phyloP scores from a whole-genome alignment of 2,329 filamentous ascomycete genomes.

The Lecanoromycetidae sp. region DNA sequence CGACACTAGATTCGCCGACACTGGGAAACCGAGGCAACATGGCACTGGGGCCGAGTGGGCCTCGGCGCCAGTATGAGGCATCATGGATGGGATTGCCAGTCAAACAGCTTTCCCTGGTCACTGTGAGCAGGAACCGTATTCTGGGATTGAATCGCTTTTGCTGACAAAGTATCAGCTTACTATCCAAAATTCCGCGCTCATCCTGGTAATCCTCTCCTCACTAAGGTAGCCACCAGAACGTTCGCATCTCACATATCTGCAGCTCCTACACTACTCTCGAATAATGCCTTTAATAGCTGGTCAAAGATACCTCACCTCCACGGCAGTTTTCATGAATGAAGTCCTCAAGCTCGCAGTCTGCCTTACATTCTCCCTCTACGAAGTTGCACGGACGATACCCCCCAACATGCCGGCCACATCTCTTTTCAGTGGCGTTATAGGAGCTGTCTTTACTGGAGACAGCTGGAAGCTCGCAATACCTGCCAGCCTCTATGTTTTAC shows the following conservation, averaged over 20 bases:
- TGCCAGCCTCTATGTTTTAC: slow-evolving; percentile 74
- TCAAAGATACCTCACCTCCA: slow-evolving; percentile 85
- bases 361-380: slow-evolving; percentile 75
- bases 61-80: slow-evolving; percentile 9
- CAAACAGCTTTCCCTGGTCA: slow-evolving; percentile 57
- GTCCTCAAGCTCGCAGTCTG: slow-evolving; percentile 80
- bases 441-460: slow-evolving; percentile 73
- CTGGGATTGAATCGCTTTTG: not conserved
- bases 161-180: slow-evolving; percentile 45
- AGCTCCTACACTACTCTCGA: slow-evolving; percentile 91
- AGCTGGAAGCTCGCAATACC: slow-evolving; percentile 92
- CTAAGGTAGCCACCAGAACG: not conserved
- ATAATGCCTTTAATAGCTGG: slow-evolving; percentile 77
- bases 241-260: slow-evolving; percentile 15
- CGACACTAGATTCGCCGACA: not conserved
- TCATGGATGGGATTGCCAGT: slow-evolving; percentile 43
- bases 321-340: slow-evolving; percentile 87
- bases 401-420: slow-evolving; percentile 69
- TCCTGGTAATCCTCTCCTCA: slow-evolving; percentile 44
- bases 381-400: slow-evolving; percentile 65
- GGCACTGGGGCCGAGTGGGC: slow-evolving; percentile 6
- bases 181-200: slow-evolving; percentile 67
- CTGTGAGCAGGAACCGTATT: slow-evolving; percentile 34
- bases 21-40: not conserved
- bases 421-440: slow-evolving; percentile 67